phyloP scores from a whole-genome alignment of 2,329 filamentous ascomycete species.

The Fusarium piperis region DNA sequence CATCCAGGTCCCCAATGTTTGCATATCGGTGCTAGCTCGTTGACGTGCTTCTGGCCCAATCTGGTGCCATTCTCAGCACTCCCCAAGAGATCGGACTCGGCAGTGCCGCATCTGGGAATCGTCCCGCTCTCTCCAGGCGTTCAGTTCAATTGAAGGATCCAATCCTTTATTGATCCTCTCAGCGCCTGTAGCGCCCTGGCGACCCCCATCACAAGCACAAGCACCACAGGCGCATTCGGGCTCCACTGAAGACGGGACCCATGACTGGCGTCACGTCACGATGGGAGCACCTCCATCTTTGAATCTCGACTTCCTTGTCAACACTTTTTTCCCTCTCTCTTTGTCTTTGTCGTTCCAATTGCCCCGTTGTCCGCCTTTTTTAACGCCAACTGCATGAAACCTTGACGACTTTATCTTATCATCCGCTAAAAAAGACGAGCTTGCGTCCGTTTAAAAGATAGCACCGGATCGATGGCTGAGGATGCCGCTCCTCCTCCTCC shows the following conservation, averaged over 20 bases:
- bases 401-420: background rate
- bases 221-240: background rate
- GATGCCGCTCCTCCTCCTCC: background rate
- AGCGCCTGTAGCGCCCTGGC: constrained; percentile 4
- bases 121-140: background rate
- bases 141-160: background rate
- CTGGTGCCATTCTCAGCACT: constrained; percentile 14
- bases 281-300: background rate
- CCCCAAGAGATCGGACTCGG: constrained; percentile 2
- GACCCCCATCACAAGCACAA: background rate
- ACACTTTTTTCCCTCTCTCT: background rate
- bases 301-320: background rate
- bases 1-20: background rate
- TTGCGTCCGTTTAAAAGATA: background rate
- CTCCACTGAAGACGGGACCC: background rate
- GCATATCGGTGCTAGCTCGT: background rate
- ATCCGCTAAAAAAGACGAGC: background rate
- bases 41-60: constrained; percentile 5
- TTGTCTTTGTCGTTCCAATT: background rate
- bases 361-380: background rate
- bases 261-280: background rate
- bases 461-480: background rate
- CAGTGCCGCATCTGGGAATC: background rate
- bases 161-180: background rate
- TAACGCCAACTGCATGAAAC: background rate